Evolutionary conservation across 257 asterid species (phyloP), one percentile per base, ranked within the genome.

Genomic region (Solanum piurae): DNA sequence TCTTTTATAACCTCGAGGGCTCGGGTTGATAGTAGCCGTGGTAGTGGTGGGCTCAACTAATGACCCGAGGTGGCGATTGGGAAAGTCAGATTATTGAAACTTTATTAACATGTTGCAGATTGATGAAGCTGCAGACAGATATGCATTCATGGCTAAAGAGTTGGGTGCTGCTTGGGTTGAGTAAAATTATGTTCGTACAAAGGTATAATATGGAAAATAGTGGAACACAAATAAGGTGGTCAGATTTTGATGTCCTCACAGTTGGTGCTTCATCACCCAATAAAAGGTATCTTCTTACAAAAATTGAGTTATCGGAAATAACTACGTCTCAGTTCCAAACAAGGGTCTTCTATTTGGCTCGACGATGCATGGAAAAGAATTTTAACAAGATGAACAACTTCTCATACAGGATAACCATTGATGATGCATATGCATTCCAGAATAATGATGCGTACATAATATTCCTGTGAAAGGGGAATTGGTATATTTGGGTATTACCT

Each of bases 71-170:
- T 18, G 44, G 0, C 14, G 27, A 34, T 72, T 72, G 44, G 79
- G 25, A 37, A 16, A 29, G 42, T 9, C 68, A 16, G 68, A 9
- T 16, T 0, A 27, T 27, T 80, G 25, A 42, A 1, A 58, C 18
- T 16, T 79, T 8, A 25, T 23, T 74, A 10, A 60, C 12, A 36
- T 91, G 66, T 42, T 31, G 31, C 92, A 96, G 98, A 95, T 95
- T 73, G 98, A 94, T 76, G 98, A 93, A 91, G 95, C 98, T 64
- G 98, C 95, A n/a, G 99, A 95, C 79, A 92, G 94, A 69, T 96
- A 92, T 31, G 94, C 93, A 7, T 96, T 96, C 93, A 94, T 96
- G 98, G 98, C 95, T 31, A 93, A 94, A 94, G 93, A 91, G 88
- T 87, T 96, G 79, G 94, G 87, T 83, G 98, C 96, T 6, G 60